Evolutionary conservation across 2,329 filamentous ascomycete species (phyloP).

Genomic region (Tolypocladium pustulatum): DNA sequence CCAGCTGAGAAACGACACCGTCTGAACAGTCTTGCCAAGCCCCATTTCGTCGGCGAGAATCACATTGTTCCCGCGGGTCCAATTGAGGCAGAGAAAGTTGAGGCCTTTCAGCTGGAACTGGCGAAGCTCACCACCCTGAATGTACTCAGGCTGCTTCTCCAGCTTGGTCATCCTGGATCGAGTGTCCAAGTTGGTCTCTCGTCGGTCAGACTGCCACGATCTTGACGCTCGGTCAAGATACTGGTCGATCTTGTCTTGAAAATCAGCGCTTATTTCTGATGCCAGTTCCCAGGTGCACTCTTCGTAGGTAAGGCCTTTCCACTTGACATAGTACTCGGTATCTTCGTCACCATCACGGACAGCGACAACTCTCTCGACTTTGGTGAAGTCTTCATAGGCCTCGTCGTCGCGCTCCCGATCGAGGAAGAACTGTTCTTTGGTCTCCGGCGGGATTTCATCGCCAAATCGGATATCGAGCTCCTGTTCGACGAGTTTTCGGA

Average conservation of each 20-base stretch:
- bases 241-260: conserved; percentile 84
- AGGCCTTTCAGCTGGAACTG: conserved; percentile 90
- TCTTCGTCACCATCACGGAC: conserved; percentile 69
- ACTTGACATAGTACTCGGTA: conserved; percentile 89
- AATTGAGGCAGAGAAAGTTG: conserved; percentile 94
- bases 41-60: conserved; percentile 99
- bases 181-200: conserved; percentile 65
- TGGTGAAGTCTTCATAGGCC: conserved; percentile 77
- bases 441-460: conserved; percentile 69
- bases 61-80: conserved; percentile 88
- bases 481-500: conserved; percentile 68
- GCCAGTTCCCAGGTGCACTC: conserved; percentile 88
- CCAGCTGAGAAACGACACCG: conserved; percentile 95
- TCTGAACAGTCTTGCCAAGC: conserved; percentile 95
- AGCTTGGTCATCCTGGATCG: conserved; percentile 64
- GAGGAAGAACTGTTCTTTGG: conserved; percentile 89
- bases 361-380: conserved; percentile 87
- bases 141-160: conserved; percentile 74
- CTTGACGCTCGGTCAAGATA: conserved; percentile 77
- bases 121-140: conserved; percentile 74
- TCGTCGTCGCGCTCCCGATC: conserved; percentile 87
- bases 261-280: conserved; percentile 62
- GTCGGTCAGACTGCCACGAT: conserved; percentile 68
- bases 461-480: conserved; percentile 71
- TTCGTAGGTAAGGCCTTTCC: conserved; percentile 90